Evolutionary conservation across 805 yeast genomes (phyloP), one percentile per base, ranked within the genome.

Genomic region (Yarrowia keelungensis): DNA sequence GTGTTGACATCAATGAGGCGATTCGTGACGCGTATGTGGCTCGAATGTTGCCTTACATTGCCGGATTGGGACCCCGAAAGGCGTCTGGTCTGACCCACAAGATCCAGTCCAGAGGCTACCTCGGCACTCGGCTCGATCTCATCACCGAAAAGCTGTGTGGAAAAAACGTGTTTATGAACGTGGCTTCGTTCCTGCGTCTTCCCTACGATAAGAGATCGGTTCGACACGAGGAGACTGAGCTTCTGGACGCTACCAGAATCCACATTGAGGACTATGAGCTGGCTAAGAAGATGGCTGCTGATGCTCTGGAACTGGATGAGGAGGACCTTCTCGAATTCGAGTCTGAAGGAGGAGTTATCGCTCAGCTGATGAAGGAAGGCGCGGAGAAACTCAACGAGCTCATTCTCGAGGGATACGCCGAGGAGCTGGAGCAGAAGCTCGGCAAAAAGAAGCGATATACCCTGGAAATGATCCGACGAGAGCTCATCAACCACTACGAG

Each of bases 211-310:
- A 87, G 67, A 83, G 87, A 72, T 81, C 87, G 54, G 82, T 80
- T 46, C 83, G 84, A 59, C 88, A 72, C 73, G 83, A 73, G 73
- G 83, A 77, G 75, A 77, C 89, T 43, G 98, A 94, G 75, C 82
- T 89, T 51, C 83, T 95, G 73, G 99, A 95, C 78, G 93, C 95
- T 64, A 95, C 99, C 0, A 86, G 99, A 80, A 92, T 95, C 58
- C 99, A 95, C 75, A 98, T 98, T 8, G 98, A 95, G 79, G 99
- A 95, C 79, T 95, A 95, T 77, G 97, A 91, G 72, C 83, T 95
- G 73, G 98, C 98, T 3, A 86, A 95, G 64, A 95, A 95, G 77
- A 95, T 95, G 93, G 98, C 98, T 8, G 95, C 97, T 1, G 99
- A 95, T 81, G 98, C 99, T 1, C 83, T 95, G 72, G 99, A 94